Conservation (phyloP, 768 basidiomycete species). For the Pulveroboletus frians region DNA sequence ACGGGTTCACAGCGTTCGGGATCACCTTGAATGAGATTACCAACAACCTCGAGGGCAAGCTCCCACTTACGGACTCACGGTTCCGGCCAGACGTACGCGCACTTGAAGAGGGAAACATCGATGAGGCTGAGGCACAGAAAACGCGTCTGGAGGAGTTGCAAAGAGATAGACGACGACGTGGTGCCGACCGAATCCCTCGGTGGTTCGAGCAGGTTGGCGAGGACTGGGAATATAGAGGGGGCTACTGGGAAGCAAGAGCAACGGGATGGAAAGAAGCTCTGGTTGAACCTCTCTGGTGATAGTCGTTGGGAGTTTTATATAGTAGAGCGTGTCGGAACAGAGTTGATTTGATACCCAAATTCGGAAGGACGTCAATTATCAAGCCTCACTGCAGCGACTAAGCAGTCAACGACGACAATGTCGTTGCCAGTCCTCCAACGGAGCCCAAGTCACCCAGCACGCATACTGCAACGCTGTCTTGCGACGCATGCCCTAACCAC, state of each 20-base stretch:
- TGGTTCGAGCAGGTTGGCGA: slow-evolving; percentile 73
- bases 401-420: slow-evolving; percentile 13
- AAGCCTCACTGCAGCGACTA: no score
- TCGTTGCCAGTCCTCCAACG: slow-evolving; percentile 18
- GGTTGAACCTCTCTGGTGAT: slow-evolving; percentile 58
- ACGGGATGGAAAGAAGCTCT: slow-evolving; percentile 54
- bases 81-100: slow-evolving; percentile 78
- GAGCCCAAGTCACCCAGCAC: slow-evolving; percentile 6
- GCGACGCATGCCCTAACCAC: slow-evolving; percentile 39
- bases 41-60: slow-evolving; percentile 50
- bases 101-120: slow-evolving; percentile 70
- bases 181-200: slow-evolving; percentile 54
- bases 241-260: slow-evolving; percentile 77
- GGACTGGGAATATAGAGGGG: slow-evolving; percentile 73
- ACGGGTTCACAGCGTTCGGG: slow-evolving; percentile 78
- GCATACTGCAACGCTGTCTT: slow-evolving; percentile 28
- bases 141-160: slow-evolving; percentile 68
- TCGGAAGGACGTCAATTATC: neutral
- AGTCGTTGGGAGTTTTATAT: neutral
- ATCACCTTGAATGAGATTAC: slow-evolving; percentile 81
- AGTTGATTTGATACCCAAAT: neutral
- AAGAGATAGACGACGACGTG: slow-evolving; percentile 59
- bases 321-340: neutral
- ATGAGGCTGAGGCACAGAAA: slow-evolving; percentile 71
- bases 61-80: slow-evolving; percentile 81